Conservation (phyloP, 2,329 filamentous ascomycete species). For the Drechslerella coelobrocha region DNA sequence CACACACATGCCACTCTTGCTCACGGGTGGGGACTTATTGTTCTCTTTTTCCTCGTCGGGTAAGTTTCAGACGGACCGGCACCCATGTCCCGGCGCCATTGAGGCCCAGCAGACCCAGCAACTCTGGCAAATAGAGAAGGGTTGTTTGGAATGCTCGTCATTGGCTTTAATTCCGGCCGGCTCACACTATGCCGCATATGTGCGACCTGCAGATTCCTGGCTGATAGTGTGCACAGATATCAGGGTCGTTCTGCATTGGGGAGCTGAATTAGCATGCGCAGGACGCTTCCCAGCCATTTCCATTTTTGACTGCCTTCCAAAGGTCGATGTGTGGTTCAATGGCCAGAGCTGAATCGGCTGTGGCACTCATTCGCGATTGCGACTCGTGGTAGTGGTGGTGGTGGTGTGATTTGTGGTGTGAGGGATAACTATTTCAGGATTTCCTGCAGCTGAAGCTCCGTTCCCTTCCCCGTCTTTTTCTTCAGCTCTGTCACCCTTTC, state of each 20-base stretch:
- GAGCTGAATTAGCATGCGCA: no score
- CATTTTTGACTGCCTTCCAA: slow-evolving; percentile 20
- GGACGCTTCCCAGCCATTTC: slow-evolving; percentile 49
- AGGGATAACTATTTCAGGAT: slow-evolving; percentile 42
- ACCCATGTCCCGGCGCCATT: slow-evolving; percentile 43
- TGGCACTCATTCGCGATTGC: neutral
- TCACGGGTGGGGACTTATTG: neutral
- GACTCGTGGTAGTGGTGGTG: neutral
- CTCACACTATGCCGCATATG: slow-evolving; percentile 39
- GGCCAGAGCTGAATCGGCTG: slow-evolving; percentile 14
- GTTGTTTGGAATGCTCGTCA: slow-evolving; percentile 46
- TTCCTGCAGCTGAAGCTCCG: slow-evolving; percentile 5
- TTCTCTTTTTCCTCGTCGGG: slow-evolving; percentile 21
- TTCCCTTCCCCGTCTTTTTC: slow-evolving; percentile 1
- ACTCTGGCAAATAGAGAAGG: slow-evolving; percentile 25
- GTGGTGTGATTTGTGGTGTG: slow-evolving; percentile 15
- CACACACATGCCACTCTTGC: no score
- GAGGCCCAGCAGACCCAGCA: neutral
- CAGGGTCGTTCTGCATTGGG: slow-evolving; percentile 45
- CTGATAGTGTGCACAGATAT: slow-evolving; percentile 23
- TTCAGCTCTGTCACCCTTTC: slow-evolving; percentile 7
- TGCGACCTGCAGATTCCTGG: slow-evolving; percentile 50
- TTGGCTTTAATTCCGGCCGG: slow-evolving; percentile 10
- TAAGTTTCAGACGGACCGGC: slow-evolving; percentile 48
- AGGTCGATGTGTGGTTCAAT: no score